These are phyloP conservation scores for Aspergillus cejpii DNA, from an alignment of 2,329 filamentous ascomycete species.

Conservation along the genomic window DNA sequence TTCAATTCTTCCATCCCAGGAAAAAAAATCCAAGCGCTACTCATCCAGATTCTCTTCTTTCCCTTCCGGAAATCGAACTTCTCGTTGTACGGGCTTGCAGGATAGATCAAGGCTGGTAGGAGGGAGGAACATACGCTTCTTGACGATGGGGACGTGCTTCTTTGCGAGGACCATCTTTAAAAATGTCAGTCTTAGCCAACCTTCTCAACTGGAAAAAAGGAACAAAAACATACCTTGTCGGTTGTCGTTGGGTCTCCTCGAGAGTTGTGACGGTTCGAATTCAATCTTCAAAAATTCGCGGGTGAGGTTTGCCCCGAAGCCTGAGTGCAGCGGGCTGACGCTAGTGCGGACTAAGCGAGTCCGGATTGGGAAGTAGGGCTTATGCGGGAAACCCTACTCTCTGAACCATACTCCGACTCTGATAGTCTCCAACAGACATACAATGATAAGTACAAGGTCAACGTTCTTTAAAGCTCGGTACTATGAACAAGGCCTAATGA, in stretches of 20 bases:
- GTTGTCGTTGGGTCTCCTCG: slow-evolving; percentile 37
- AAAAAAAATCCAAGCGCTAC: neutral
- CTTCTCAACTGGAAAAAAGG: slow-evolving; percentile 2
- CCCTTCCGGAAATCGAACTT: neutral
- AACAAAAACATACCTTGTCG: slow-evolving; percentile 38
- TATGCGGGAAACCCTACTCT: slow-evolving; percentile 13
- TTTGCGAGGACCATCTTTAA: slow-evolving; percentile 89
- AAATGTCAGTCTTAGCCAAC: slow-evolving; percentile 9
- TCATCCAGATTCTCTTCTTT: neutral
- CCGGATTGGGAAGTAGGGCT: slow-evolving; percentile 24
- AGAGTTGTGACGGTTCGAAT: slow-evolving; percentile 37
- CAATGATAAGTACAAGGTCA: no score
- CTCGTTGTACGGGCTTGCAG: slow-evolving; percentile 1
- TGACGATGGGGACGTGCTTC: slow-evolving; percentile 99
- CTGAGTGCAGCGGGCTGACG: slow-evolving; percentile 29
- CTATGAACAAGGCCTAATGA: no score
- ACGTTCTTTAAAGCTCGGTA: no score
- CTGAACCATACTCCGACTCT: slow-evolving; percentile 13
- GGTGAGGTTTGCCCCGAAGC: slow-evolving; percentile 28
- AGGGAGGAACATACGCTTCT: slow-evolving; percentile 80
- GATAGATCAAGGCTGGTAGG: neutral
- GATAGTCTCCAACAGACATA: no score
- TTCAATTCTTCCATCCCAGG: neutral
- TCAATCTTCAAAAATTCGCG: slow-evolving; percentile 38
- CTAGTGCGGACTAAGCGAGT: slow-evolving; percentile 33